A percentile compares a stretch with the other conserved stretches of the same genome.
phyloP scores from a whole-genome alignment of 164 flowering plant species.

The Brasenia schreberi region DNA sequence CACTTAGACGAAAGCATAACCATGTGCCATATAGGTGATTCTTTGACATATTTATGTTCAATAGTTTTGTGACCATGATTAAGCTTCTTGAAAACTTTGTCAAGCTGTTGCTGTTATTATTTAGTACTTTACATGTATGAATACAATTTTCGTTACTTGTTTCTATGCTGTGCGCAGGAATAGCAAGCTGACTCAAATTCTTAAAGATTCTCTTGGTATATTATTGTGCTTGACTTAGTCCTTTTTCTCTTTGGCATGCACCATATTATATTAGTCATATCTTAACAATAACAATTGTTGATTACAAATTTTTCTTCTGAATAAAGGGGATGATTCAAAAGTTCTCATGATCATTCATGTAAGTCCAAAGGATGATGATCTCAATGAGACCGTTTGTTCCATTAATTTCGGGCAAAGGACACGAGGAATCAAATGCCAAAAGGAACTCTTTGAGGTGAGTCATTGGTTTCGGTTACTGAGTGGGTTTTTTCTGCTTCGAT shows the following conservation, averaged over 20 bases:
- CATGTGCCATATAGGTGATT: conserved; percentile 58
- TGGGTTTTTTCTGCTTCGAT: not conserved
- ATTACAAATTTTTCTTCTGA: not conserved
- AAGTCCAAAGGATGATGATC: conserved; percentile 60
- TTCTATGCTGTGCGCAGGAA: conserved; percentile 35
- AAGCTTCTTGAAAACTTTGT: not conserved
- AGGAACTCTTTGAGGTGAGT: conserved; percentile 32
- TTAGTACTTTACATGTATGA: not conserved
- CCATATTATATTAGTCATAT: not conserved
- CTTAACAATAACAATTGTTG: no score
- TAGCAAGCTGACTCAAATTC: conserved; percentile 69
- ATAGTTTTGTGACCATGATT: not conserved
- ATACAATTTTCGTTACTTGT: not conserved
- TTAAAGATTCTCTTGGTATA: conserved; percentile 58
- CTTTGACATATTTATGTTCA: not conserved
- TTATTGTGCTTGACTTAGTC: not conserved
- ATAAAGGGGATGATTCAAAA: conserved; percentile 54
- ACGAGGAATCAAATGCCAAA: conserved; percentile 34
- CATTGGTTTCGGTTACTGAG: no score
- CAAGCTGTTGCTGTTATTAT: not conserved
- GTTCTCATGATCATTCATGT: conserved; percentile 60
- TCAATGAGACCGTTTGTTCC: conserved; percentile 55
- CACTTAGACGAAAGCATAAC: conserved; percentile 35
- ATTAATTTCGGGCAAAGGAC: conserved; percentile 51
- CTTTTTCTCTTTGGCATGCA: conserved; percentile 1